phyloP scores from a whole-genome alignment of 305 asterid genomes.

The Fraxinus sp. region DNA sequence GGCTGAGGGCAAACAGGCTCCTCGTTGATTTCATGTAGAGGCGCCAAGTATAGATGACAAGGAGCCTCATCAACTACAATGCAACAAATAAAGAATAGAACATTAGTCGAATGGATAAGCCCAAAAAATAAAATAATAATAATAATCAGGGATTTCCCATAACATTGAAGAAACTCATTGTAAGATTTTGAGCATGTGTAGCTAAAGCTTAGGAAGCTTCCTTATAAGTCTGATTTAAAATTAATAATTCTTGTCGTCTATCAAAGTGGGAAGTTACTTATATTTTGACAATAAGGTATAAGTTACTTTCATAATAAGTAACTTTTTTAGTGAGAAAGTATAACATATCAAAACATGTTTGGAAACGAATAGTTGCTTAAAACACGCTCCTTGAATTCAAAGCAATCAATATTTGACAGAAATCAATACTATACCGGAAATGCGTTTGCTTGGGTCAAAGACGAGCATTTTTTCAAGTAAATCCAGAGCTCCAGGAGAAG shows the following conservation, averaged over 20 bases:
- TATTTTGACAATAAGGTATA: too few relatives aligned
- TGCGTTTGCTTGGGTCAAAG: slow-evolving; percentile 55
- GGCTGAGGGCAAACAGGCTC: slow-evolving; percentile 62
- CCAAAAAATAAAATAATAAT: not conserved
- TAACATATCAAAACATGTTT: not conserved
- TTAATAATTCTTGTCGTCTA: not conserved
- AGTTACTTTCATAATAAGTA: not conserved
- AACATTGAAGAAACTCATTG: not conserved
- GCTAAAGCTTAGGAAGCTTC: not conserved
- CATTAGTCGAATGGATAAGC: not conserved
- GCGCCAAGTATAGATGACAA: slow-evolving; percentile 64
- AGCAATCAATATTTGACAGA: not conserved
- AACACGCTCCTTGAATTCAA: not conserved
- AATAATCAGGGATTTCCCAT: not conserved
- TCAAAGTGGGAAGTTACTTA: not conserved
- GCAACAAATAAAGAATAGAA: not conserved
- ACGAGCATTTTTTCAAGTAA: slow-evolving; percentile 58
- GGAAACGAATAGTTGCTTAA: not conserved
- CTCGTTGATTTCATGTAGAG: slow-evolving; percentile 67
- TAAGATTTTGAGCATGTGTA: not conserved
- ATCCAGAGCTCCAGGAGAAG: slow-evolving; percentile 56
- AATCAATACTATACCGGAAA: slow-evolving; percentile 37
- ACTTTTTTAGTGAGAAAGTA: not conserved
- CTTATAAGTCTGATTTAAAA: not conserved
- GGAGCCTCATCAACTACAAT: slow-evolving; percentile 63